Percentiles rank a stretch among this genome's conserved stretches.
These are phyloP conservation scores for Epichloe uncinata DNA, from an alignment of 2,329 filamentous ascomycete genomes.

Conservation along the genomic window DNA sequence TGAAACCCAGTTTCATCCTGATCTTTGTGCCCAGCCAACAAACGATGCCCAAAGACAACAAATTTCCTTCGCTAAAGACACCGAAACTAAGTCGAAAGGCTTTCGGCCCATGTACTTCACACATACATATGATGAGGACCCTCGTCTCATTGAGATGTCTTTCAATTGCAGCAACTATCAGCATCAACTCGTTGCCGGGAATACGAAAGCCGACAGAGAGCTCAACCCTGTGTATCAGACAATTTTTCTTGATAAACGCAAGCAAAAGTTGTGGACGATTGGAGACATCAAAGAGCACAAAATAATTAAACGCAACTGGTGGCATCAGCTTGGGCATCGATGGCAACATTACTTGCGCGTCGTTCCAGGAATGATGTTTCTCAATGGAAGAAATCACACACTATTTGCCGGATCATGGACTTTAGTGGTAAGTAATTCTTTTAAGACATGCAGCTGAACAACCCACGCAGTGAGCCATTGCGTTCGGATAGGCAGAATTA, in stretches of 20 bases:
- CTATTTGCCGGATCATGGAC: constrained; percentile 56
- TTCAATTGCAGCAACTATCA: constrained; percentile 70
- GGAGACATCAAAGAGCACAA: constrained; percentile 45
- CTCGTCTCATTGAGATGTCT: constrained; percentile 51
- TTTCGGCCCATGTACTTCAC: constrained; percentile 56
- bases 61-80: constrained; percentile 27
- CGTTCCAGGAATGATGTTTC: constrained; percentile 58
- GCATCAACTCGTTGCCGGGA: constrained; percentile 45
- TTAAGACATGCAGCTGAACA: background rate
- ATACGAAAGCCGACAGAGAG: constrained; percentile 7
- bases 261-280: constrained; percentile 43
- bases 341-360: constrained; percentile 52
- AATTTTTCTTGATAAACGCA: constrained; percentile 49
- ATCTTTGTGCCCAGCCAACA: constrained; percentile 36
- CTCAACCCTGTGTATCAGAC: constrained; percentile 57
- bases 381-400: constrained; percentile 52
- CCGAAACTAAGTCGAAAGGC: constrained; percentile 36
- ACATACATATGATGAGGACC: constrained; percentile 42
- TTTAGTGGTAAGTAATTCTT: constrained; percentile 37
- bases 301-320: constrained; percentile 51
- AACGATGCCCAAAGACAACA: constrained; percentile 24
- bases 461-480: background rate
- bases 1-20: constrained; percentile 43
- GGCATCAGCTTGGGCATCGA: constrained; percentile 53
- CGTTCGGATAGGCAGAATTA: no score